These are phyloP conservation scores for Microdochium nivale DNA, from an alignment of 2,329 filamentous ascomycete genomes.

Conservation along the genomic window DNA sequence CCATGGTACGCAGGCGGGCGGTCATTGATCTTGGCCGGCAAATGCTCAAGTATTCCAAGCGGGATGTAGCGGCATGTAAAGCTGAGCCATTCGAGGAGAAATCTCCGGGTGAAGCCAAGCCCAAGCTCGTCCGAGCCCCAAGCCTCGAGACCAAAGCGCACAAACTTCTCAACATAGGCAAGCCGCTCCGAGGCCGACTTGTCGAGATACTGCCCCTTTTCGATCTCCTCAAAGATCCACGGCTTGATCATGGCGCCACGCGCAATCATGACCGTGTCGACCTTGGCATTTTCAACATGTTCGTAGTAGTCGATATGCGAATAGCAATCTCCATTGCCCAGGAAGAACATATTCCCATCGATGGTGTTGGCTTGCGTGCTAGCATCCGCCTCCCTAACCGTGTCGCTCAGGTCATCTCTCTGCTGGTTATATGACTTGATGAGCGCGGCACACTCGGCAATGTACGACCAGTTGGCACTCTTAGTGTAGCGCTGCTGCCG, in stretches of 20 bases:
- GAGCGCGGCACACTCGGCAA: conserved; percentile 78
- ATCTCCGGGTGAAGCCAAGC: conserved; percentile 80
- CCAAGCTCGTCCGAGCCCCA: conserved; percentile 97
- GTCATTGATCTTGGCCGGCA: conserved; percentile 85
- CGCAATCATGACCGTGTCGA: conserved; percentile 96
- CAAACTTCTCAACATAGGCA: conserved; percentile 79
- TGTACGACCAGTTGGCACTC: conserved; percentile 91
- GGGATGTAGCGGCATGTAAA: conserved; percentile 91
- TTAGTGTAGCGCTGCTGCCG: conserved; percentile 91
- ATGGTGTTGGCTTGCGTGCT: conserved; percentile 60
- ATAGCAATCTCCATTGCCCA: conserved; percentile 95
- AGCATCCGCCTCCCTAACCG: conserved; percentile 65
- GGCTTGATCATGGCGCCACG: conserved; percentile 94
- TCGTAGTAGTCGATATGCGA: conserved; percentile 82
- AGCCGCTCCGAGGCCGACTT: conserved; percentile 87
- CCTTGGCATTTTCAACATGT: conserved; percentile 66
- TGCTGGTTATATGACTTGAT: conserved; percentile 72
- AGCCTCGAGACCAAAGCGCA: conserved; percentile 79
- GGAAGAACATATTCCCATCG: conserved; percentile 72
- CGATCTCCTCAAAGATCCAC: conserved; percentile 97
- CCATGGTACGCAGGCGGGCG: conserved; percentile 77
- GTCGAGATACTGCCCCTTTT: conserved; percentile 85
- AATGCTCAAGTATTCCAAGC: conserved; percentile 75
- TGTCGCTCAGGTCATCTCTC: conserved; percentile 62
- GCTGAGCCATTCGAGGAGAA: conserved; percentile 92